Percentiles rank a stretch among this genome's conserved stretches.
phyloP scores from a whole-genome alignment of 1,284 basidiomycete genomes.

The Ustilago sp. region DNA sequence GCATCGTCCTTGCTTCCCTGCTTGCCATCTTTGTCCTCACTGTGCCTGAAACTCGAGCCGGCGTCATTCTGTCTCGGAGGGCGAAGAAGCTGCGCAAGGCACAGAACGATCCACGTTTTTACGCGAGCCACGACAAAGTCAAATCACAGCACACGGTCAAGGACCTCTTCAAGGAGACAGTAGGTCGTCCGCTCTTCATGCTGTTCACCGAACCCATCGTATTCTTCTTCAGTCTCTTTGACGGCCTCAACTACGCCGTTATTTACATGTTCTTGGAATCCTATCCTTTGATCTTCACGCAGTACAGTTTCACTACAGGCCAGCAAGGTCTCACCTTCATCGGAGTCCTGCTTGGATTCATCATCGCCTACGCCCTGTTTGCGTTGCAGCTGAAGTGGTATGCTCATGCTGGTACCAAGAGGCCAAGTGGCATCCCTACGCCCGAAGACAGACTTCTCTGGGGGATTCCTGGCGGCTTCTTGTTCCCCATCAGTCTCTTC shows the following conservation, averaged over 20 bases:
- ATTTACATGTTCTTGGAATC: conserved; percentile 70
- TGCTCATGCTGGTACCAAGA: conserved; percentile 31
- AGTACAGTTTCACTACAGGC: conserved; percentile 50
- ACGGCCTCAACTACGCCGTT: conserved; percentile 61
- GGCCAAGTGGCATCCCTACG: conserved; percentile 30
- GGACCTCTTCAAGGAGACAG: conserved; percentile 58
- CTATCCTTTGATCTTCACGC: conserved; percentile 69
- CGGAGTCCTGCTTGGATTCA: conserved; percentile 46
- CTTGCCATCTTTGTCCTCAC: conserved; percentile 36
- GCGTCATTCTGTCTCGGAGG: conserved; percentile 66
- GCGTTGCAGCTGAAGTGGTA: conserved; percentile 44
- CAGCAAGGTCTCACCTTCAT: conserved; percentile 58
- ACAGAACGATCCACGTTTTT: conserved; percentile 60
- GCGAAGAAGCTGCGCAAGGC: conserved; percentile 67
- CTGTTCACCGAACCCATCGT: conserved; percentile 69
- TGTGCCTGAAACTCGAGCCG: conserved; percentile 61
- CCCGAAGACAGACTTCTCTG: conserved; percentile 51
- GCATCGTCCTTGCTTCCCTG: conserved; percentile 51
- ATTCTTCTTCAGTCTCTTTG: conserved; percentile 60
- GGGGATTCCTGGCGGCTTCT: conserved; percentile 41
- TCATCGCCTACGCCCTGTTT: conserved; percentile 46
- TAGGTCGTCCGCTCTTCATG: conserved; percentile 60
- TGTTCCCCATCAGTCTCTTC: conserved; percentile 54
- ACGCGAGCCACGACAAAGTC: conserved; percentile 68
- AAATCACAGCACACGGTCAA: conserved; percentile 53